Conservation (phyloP, 2,329 filamentous ascomycete species). For the Colletotrichum somersetense region DNA sequence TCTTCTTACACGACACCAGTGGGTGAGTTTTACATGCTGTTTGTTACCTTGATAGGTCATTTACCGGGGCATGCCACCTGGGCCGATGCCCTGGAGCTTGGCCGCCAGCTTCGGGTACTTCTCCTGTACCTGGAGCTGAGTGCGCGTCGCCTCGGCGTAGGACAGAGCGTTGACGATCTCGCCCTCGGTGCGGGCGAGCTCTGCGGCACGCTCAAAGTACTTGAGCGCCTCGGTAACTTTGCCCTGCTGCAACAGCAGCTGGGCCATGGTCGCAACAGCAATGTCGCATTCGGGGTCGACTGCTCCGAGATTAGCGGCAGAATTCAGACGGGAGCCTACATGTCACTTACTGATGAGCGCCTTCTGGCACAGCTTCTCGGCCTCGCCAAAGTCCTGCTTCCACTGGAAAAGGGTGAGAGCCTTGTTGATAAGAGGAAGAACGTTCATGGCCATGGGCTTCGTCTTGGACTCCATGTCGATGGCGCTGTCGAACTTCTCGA, state of each 20-base stretch:
- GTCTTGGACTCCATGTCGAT: constrained; percentile 97
- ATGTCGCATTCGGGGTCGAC: constrained; percentile 99
- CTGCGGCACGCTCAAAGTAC: constrained; percentile 97
- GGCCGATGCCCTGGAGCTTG: constrained; percentile 72
- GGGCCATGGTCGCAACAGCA: constrained; percentile 97
- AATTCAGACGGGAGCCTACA: not conserved
- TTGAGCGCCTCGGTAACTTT: constrained; percentile 95
- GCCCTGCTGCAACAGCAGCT: constrained; percentile 96
- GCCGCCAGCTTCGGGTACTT: constrained; percentile 85
- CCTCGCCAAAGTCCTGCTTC: constrained; percentile 96
- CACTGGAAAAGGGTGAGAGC: constrained; percentile 96
- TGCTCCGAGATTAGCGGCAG: constrained; percentile 58
- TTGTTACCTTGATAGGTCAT: constrained; percentile 3
- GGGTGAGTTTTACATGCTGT: constrained; percentile 22
- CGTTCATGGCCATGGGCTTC: constrained; percentile 96
- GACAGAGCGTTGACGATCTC: constrained; percentile 97
- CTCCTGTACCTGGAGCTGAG: constrained; percentile 91
- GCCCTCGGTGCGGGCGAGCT: constrained; percentile 92
- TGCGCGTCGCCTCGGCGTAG: constrained; percentile 96
- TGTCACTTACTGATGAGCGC: constrained; percentile 87
- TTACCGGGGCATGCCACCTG: constrained; percentile 46
- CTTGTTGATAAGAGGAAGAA: constrained; percentile 98
- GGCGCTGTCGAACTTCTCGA: constrained; percentile 98
- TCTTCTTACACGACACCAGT: constrained; percentile 39
- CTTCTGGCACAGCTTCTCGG: constrained; percentile 96